Evolutionary conservation across 108 stramenopile species (phyloP), one percentile per base, ranked within the genome.

Genomic region (Cyclotella baltica): DNA sequence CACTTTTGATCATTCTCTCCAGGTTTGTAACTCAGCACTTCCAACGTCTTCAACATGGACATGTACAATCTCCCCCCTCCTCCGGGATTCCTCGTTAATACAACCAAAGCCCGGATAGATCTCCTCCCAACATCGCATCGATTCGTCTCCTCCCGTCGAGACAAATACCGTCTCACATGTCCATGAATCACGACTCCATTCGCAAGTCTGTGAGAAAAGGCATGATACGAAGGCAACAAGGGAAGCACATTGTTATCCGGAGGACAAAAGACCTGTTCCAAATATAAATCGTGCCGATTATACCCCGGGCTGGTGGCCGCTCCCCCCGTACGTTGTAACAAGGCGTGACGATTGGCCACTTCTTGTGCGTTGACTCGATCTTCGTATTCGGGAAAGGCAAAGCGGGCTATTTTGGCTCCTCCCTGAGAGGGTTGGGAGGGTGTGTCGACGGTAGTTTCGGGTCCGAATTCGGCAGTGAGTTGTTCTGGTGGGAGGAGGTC

Each of bases 361-460:
- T 77, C 76, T 5, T 56, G 55, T 16, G 69, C 69, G 50, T 81
- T 76, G 58, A 5, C 29, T 28, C 30, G 23, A 66, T 83, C 82
- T 59, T 83, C 82, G 38, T 78, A 78, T n/a, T 78, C 77, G 2
- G 82, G 82, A 28, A 83, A 83, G 62, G 82, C 82, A 46, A 74
- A 83, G 4, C 82, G 59, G 27, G 72, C 46, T 19, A 83, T 66
- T 48, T 73, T 77, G 1, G 81, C 73, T 6, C 40, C 35, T n/a
- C 77, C 70, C 67, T 25, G 40, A n/a, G 55, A 56, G 3, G 25
- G 55, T 2, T 5, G 55, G 22, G 1, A 11, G 22, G 2, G 11
- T 22, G 15, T 52, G 31, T 13, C 15, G 31, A 13, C 53, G 2
- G 33, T 22, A 28, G 36, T 65, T 36, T 53, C 66, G 35, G 67